Base-by-base conservation (phyloP, 2,329 filamentous ascomycete species). In the Orbilia javanica region DNA sequence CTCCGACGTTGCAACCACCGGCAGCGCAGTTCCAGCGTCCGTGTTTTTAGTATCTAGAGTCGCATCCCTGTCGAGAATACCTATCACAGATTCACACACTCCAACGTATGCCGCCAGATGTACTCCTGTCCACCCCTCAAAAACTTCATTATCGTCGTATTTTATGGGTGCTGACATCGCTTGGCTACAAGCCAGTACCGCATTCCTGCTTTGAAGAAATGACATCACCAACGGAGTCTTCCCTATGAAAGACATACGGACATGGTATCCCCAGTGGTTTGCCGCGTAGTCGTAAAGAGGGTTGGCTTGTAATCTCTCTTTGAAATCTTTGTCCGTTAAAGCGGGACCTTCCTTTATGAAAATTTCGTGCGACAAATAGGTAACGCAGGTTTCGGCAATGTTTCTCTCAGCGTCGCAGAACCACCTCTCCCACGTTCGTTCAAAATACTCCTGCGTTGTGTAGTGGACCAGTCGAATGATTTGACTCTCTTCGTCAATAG, bases 381-480 rank as follows among this genome's bases (percentile, higher is more conserved):
- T 70, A 27, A 62, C 15, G 18, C 67, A 62, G 5, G 2, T 22
- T 18, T 39, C 53, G 3, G 53, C 29, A 15, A 63, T 62, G 39
- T 50, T n/a, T 5, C 1, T 34, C 4, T 60, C 13, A 15, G 29
- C 34, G 8, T 63, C 27, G 6, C 13, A 7, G n/a, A 62, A 62
- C 36, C 27, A 62, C 4, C 2, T 39, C 15, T 25, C 1, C 31
- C 44, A 39, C 7, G 48, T 68, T 22, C 36, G 11, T 8, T 53
- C 34, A 27, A 83, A 80, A 64, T 82, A 83, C 74, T 83, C 81
- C 46, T 83, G 80, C 4, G 80, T 79, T 15, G 82, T 83, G 46
- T 82, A 81, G 55, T 83, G 81, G 7, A 83, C 82, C 42, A 83
- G 79, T 0, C 80, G 80, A 15, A 83, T 79, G n/a, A 79, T 80